These are phyloP conservation scores for Cronartium ribicola DNA, from an alignment of 1,284 basidiomycete genomes.

Conservation along the genomic window DNA sequence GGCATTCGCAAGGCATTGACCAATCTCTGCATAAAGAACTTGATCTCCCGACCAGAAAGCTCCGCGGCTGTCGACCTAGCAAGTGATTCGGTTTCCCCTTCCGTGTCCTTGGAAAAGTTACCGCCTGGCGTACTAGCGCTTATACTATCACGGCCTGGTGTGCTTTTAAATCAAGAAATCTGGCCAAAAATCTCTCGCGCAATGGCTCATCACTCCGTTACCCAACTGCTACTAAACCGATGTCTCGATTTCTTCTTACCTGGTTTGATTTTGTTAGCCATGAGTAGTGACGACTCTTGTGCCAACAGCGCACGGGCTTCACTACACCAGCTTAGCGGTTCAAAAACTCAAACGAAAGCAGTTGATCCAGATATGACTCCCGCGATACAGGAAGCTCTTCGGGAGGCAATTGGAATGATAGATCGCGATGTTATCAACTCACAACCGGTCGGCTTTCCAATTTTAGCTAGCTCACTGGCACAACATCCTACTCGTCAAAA, in stretches of 20 bases:
- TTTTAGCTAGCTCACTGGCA: slow-evolving; percentile 7
- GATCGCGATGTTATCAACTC: slow-evolving; percentile 16
- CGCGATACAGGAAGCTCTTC: slow-evolving; percentile 11
- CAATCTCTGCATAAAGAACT: neutral
- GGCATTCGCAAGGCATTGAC: slow-evolving; percentile 5
- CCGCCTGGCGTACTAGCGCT: slow-evolving; percentile 4
- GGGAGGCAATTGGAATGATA: slow-evolving; percentile 18
- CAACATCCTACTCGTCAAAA: slow-evolving; percentile 25
- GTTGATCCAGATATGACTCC: slow-evolving; percentile 4
- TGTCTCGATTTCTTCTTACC: slow-evolving; percentile 17
- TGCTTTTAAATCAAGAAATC: slow-evolving; percentile 12
- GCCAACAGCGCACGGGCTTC: slow-evolving; percentile 29
- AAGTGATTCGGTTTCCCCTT: neutral
- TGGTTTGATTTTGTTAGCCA: slow-evolving; percentile 30
- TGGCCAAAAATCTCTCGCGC: slow-evolving; percentile 23
- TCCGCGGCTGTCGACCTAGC: neutral
- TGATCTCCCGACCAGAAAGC: neutral
- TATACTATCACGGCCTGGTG: slow-evolving; percentile 22
- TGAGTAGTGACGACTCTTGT: slow-evolving; percentile 17
- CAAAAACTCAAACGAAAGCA: no score
- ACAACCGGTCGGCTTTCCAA: neutral
- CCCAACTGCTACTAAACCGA: neutral
- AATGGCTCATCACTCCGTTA: slow-evolving; percentile 6
- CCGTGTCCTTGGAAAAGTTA: neutral
- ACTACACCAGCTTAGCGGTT: slow-evolving; percentile 18